Percentiles rank a stretch among this genome's conserved stretches.
Conservation (phyloP, 2,329 filamentous ascomycete genomes). For the Herpotrichia juniperi region DNA sequence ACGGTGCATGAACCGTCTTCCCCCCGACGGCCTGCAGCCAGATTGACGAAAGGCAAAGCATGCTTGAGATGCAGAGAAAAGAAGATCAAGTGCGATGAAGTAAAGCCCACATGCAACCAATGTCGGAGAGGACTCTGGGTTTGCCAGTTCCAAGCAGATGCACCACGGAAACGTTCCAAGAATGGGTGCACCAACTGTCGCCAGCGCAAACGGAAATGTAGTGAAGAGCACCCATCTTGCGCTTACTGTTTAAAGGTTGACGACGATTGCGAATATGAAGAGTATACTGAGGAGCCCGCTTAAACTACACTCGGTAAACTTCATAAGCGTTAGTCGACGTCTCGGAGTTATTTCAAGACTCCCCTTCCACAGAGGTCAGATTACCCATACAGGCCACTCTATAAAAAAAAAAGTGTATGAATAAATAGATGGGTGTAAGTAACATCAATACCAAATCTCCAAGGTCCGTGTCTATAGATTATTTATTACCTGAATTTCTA, state of each 20-base stretch:
- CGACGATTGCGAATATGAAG: conserved; percentile 33
- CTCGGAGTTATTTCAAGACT: too few relatives aligned
- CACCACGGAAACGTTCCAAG: conserved; percentile 31
- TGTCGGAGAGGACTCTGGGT: conserved; percentile 35
- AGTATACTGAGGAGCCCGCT: conserved; percentile 21
- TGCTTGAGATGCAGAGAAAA: conserved; percentile 30
- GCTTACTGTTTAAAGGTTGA: conserved; percentile 35
- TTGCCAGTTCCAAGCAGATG: conserved; percentile 31
- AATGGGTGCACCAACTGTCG: conserved; percentile 38
- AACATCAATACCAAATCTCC: background rate
- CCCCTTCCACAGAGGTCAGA: too few relatives aligned
- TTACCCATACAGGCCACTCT: too few relatives aligned
- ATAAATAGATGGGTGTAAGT: background rate
- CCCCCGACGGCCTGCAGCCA: conserved; percentile 5
- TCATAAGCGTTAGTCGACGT: too few relatives aligned
- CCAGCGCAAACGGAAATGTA: conserved; percentile 36
- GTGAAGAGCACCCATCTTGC: conserved; percentile 37
- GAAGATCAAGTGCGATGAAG: conserved; percentile 39
- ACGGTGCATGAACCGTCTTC: conserved; percentile 6
- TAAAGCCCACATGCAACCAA: conserved; percentile 36
- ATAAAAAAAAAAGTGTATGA: background rate
- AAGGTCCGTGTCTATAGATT: background rate
- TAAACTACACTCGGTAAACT: background rate
- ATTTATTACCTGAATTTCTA: background rate
- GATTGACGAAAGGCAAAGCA: conserved; percentile 21